These are phyloP conservation scores for Plicaturopsis crispa DNA, from an alignment of 768 basidiomycete species.

Conservation along the genomic window DNA sequence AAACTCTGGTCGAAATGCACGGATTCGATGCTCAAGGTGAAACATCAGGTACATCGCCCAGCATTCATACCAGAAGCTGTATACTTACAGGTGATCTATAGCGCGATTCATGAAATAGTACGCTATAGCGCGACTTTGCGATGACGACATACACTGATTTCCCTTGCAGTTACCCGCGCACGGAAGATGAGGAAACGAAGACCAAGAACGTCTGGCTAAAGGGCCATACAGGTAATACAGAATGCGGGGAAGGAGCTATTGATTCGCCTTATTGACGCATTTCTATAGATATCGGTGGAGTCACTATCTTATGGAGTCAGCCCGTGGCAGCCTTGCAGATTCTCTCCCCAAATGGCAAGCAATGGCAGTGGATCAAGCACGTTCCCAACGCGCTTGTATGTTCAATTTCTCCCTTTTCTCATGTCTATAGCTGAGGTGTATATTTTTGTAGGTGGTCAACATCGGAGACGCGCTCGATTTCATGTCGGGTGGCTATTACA, in stretches of 20 bases:
- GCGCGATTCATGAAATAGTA: slow-evolving; percentile 67
- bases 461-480: slow-evolving; percentile 42
- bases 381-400: slow-evolving; percentile 35
- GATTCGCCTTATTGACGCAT: too few species aligned
- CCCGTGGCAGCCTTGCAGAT: slow-evolving; percentile 41
- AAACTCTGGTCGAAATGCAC: slow-evolving; percentile 41
- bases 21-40: slow-evolving; percentile 32
- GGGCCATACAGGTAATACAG: slow-evolving; percentile 51
- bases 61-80: slow-evolving; percentile 1
- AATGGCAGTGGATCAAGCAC: slow-evolving; percentile 42
- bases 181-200: slow-evolving; percentile 39
- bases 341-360: slow-evolving; percentile 26
- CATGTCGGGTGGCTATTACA: slow-evolving; percentile 39
- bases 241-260: too few species aligned
- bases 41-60: slow-evolving; percentile 27
- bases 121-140: slow-evolving; percentile 8
- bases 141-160: neutral
- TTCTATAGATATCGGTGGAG: slow-evolving; percentile 31
- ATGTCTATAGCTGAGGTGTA: neutral
- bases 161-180: slow-evolving; percentile 38
- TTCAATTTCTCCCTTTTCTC: neutral
- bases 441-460: slow-evolving; percentile 28
- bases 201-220: slow-evolving; percentile 53
- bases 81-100: slow-evolving; percentile 12
- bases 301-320: slow-evolving; percentile 42